Evolutionary conservation across 1,139 yeast species (phyloP).

Genomic region (Maudiozyma humilis): DNA sequence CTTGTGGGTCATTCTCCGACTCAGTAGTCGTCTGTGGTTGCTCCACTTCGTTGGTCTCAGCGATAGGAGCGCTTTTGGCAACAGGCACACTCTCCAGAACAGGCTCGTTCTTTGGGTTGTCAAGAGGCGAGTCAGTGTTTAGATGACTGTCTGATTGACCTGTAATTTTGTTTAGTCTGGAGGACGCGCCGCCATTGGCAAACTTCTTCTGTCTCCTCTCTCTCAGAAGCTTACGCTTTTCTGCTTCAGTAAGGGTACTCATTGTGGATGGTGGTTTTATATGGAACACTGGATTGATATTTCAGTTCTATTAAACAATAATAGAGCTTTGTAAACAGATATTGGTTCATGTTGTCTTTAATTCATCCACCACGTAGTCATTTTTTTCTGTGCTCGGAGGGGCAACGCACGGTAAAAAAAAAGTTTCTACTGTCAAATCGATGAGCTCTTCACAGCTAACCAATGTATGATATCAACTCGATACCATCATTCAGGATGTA

Average conservation of each 20-base stretch:
- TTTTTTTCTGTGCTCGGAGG: too few species aligned
- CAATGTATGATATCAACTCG: neutral
- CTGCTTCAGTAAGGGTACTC: slow-evolving; percentile 45
- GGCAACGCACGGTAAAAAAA: neutral
- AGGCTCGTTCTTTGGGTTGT: slow-evolving; percentile 8
- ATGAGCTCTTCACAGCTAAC: neutral
- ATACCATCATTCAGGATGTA: neutral
- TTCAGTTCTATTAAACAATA: neutral
- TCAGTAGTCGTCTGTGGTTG: neutral
- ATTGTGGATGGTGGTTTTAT: too few species aligned
- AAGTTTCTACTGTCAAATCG: neutral
- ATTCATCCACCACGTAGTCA: too few species aligned
- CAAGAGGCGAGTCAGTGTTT: slow-evolving; percentile 32
- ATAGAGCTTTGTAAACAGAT: too few species aligned
- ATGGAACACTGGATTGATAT: too few species aligned
- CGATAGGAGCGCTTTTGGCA: neutral
- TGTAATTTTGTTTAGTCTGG: slow-evolving; percentile 46
- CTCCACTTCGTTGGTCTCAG: slow-evolving; percentile 5
- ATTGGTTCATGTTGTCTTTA: too few species aligned
- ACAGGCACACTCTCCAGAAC: neutral
- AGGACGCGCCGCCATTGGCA: slow-evolving; percentile 48
- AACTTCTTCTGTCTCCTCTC: slow-evolving; percentile 68
- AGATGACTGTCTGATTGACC: slow-evolving; percentile 34
- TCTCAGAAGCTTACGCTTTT: slow-evolving; percentile 51
- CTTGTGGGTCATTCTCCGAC: slow-evolving; percentile 13